Conservation (phyloP, 176 grass and related monocot species). For the Phoenix dactylifera region DNA sequence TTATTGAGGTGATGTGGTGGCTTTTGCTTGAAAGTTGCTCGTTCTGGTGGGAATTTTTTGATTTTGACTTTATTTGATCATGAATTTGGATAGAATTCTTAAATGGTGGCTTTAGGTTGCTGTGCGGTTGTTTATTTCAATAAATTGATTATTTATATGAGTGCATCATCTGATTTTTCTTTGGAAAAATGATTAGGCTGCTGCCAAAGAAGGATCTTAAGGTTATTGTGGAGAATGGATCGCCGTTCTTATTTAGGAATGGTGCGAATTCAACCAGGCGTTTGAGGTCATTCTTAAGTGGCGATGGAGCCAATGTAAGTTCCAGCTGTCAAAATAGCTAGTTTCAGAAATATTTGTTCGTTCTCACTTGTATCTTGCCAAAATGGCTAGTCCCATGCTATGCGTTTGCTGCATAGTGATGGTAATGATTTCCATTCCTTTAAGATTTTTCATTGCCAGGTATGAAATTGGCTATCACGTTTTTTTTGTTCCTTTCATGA, state of each 20-base stretch:
- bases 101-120: constrained; percentile 4
- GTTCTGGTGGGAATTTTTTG: too few species aligned
- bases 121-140: not conserved
- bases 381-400: too few species aligned
- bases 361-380: too few species aligned
- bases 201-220: constrained; percentile 61
- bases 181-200: constrained; percentile 24
- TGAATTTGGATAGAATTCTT: not conserved
- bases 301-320: constrained; percentile 44
- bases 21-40: not conserved
- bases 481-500: too few species aligned
- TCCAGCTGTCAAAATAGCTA: not conserved
- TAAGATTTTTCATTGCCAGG: too few species aligned
- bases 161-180: too few species aligned
- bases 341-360: too few species aligned
- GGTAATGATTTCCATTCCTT: too few species aligned
- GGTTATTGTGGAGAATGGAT: constrained; percentile 48
- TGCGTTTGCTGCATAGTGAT: too few species aligned
- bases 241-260: constrained; percentile 61
- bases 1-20: constrained; percentile 51
- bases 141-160: not conserved
- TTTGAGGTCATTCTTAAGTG: constrained; percentile 42
- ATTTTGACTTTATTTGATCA: too few species aligned
- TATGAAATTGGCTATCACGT: too few species aligned
- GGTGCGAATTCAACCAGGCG: constrained; percentile 47